Base-by-base conservation (phyloP, 208 protist genomes). In the Leishmania guyanensis region DNA sequence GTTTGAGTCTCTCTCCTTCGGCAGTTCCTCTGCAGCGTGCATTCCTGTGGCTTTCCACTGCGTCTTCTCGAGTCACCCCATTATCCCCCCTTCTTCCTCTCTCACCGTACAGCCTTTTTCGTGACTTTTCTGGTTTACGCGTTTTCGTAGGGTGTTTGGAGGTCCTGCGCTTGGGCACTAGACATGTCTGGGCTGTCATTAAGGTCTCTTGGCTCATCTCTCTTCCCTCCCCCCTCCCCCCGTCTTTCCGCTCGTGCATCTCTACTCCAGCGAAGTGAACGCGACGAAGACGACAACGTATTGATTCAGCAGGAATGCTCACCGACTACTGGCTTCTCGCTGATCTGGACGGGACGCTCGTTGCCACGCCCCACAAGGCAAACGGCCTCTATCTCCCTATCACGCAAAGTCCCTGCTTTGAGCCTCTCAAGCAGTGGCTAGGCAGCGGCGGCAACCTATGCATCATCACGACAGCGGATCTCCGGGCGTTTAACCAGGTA, bases 311-410 rank as follows among this genome's bases (percentile, higher is more conserved):
- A 43, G 50, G 29, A 5, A 94, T 97, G 92, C 80, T 97, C 5
- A 64, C 80, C 0, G 87, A 85, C 72, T 91, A 84, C 69, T 97
- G 94, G 93, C 75, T 97, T 22, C 91, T 97, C 51, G 62, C 90
- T 4, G 94, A 97, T 78, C 79, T 97, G 33, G 94, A 97, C 56
- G 94, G 94, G 33, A 97, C 94, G 29, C 86, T 97, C 26, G 89
- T 96, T 56, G 88, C 90, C 22, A 97, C 94, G 2, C 94, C 94
- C 12, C 92, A 96, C 86, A 97, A 96, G 76, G 94, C 94, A 3
- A 70, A 92, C n/a, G 94, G 94, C 26, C 79, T 81, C 46, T 97
- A 96, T 78, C 78, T 93, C 3, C 82, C 91, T 54, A 84, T 97
- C 68, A 86, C 84, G 8, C 66, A 83, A 39, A 95, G 92, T 78